Percentiles rank a stretch among this genome's conserved stretches.
These are phyloP conservation scores for Nicotiana tabacum DNA, from an alignment of 257 asterid species.

Conservation along the genomic window DNA sequence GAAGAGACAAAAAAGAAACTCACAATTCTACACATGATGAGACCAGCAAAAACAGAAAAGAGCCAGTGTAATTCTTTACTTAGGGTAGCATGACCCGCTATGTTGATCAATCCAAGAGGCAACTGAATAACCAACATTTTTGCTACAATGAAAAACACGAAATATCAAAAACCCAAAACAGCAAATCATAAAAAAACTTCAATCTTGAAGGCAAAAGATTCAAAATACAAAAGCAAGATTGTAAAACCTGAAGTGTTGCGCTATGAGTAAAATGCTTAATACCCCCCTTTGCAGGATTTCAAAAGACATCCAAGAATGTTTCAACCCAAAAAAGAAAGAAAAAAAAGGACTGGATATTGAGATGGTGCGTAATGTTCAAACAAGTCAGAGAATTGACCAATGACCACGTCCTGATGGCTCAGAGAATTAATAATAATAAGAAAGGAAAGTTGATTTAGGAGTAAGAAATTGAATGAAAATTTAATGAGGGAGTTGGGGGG, in stretches of 20 bases:
- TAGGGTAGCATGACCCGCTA: conserved; percentile 40
- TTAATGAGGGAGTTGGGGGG: too few relatives aligned
- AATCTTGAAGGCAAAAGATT: background rate
- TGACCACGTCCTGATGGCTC: too few relatives aligned
- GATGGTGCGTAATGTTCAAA: too few relatives aligned
- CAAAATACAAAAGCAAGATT: background rate
- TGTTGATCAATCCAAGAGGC: conserved; percentile 26
- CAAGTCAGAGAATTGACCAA: too few relatives aligned
- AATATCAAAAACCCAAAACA: background rate
- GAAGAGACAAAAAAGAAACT: conserved; percentile 18
- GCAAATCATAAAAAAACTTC: background rate
- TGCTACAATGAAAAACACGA: background rate
- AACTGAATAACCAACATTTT: conserved; percentile 30
- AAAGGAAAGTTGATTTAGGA: too few relatives aligned
- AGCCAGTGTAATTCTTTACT: conserved; percentile 56
- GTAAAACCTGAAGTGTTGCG: background rate
- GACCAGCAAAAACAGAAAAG: conserved; percentile 52
- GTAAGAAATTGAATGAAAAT: too few relatives aligned
- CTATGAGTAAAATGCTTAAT: background rate
- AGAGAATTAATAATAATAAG: too few relatives aligned
- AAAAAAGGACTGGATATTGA: too few relatives aligned
- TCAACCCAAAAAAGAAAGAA: background rate
- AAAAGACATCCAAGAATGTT: background rate
- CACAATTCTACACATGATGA: conserved; percentile 83
- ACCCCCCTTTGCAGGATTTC: background rate